A percentile compares a stretch with the other conserved stretches of the same genome.
Evolutionary conservation across 352 stramenopile species (phyloP).

Genomic region (Phytophthora pluvialis): DNA sequence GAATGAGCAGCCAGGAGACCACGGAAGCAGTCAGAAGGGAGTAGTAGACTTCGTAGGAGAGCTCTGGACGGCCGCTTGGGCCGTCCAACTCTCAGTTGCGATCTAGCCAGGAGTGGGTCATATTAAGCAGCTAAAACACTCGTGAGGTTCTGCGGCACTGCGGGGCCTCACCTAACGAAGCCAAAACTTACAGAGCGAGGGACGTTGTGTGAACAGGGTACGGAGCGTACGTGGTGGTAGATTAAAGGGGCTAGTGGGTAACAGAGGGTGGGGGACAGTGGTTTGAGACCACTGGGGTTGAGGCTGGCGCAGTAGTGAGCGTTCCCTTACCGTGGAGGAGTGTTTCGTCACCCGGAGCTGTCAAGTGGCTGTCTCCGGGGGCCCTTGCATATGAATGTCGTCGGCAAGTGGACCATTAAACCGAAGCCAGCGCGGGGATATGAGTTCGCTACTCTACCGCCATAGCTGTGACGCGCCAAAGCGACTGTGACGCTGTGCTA

Average conservation of each 20-base stretch:
- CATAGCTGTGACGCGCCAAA: no score
- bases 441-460: no score
- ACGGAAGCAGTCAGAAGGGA: not conserved
- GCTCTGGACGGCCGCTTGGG: not conserved
- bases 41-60: not conserved
- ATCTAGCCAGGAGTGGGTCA: not conserved
- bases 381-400: no score
- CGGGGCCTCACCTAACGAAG: not conserved
- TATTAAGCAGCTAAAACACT: not conserved
- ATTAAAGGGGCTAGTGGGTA: not conserved
- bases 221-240: not conserved
- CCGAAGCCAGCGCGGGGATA: no score
- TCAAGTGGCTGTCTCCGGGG: not conserved
- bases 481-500: no score
- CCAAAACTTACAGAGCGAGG: conserved; percentile 1
- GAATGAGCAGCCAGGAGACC: not conserved
- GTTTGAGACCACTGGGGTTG: not conserved
- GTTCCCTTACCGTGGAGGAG: not conserved
- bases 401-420: no score
- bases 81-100: conserved; percentile 1
- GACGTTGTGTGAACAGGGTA: not conserved
- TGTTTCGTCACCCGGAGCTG: not conserved
- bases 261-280: not conserved
- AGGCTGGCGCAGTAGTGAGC: not conserved
- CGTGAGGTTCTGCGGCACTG: not conserved